phyloP scores from a whole-genome alignment of 192 early-diverging fungal genomes.

The Podila horticola region DNA sequence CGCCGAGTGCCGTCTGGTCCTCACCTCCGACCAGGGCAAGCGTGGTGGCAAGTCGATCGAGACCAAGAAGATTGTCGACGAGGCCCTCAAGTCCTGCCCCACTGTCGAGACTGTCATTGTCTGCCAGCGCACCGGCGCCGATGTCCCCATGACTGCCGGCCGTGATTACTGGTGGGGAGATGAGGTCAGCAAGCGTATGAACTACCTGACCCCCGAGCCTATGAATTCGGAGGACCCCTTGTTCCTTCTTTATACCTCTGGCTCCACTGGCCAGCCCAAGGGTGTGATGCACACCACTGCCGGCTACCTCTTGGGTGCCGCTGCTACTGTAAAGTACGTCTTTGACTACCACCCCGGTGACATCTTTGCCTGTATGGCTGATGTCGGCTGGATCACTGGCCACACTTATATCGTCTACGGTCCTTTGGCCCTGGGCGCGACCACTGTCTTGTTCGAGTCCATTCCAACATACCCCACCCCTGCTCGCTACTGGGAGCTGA shows the following conservation, averaged over 20 bases:
- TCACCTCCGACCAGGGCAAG: conserved; percentile 95
- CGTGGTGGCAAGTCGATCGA: conserved; percentile 91
- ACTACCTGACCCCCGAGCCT: conserved; percentile 86
- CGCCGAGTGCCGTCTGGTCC: conserved; percentile 79
- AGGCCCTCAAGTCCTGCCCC: conserved; percentile 82
- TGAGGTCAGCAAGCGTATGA: conserved; percentile 81
- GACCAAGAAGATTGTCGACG: conserved; percentile 94
- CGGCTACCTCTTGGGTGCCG: conserved; percentile 94
- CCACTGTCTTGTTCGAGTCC: conserved; percentile 94
- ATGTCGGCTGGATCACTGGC: conserved; percentile 92
- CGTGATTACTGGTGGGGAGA: conserved; percentile 98
- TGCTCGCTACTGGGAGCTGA: conserved; percentile 83
- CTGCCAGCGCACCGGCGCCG: conserved; percentile 88
- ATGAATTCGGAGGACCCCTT: conserved; percentile 94
- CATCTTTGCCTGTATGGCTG: conserved; percentile 94
- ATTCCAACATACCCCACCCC: conserved; percentile 94
- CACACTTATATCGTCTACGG: conserved; percentile 96
- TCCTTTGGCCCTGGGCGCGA: conserved; percentile 85
- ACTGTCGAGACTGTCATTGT: conserved; percentile 88
- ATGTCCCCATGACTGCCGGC: conserved; percentile 77
- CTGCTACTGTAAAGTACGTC: conserved; percentile 87
- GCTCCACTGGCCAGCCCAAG: conserved; percentile 91
- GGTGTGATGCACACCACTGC: conserved; percentile 95
- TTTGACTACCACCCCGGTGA: conserved; percentile 95
- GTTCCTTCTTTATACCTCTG: conserved; percentile 95